phyloP scores from a whole-genome alignment of 768 basidiomycete species.

The Jaapia argillacea region DNA sequence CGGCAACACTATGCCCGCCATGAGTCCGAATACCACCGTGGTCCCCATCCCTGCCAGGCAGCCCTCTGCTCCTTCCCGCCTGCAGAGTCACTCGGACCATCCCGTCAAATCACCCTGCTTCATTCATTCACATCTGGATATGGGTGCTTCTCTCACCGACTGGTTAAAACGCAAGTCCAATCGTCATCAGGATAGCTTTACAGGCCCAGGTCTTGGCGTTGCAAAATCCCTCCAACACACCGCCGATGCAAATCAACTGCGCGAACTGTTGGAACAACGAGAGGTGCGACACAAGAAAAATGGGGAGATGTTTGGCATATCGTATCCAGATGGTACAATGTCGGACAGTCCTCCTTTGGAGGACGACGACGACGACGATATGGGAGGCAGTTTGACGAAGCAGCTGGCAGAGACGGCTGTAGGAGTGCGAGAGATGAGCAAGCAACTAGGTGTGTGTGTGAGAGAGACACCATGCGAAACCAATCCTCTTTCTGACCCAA shows the following conservation, averaged over 20 bases:
- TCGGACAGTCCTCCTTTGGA: conserved; percentile 18
- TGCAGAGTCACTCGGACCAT: conserved; percentile 12
- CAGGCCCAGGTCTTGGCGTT: conserved; percentile 32
- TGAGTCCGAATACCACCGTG: neutral
- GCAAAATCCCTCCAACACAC: conserved; percentile 34
- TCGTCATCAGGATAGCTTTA: conserved; percentile 22
- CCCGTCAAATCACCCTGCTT: conserved; percentile 74
- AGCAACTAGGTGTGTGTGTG: conserved; percentile 72
- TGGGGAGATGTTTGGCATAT: neutral
- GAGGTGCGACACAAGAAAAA: conserved; percentile 13
- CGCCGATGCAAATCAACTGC: conserved; percentile 7
- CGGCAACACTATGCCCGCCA: conserved; percentile 3
- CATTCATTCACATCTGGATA: conserved; percentile 87
- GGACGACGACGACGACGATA: conserved; percentile 55
- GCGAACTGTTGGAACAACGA: conserved; percentile 10
- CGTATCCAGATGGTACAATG: conserved; percentile 13
- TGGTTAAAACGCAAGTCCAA: conserved; percentile 44
- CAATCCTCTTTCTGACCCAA: neutral
- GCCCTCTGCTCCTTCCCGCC: conserved; percentile 8
- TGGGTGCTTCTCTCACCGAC: conserved; percentile 66
- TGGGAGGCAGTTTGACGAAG: conserved; percentile 71
- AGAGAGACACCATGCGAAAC: neutral
- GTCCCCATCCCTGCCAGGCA: neutral
- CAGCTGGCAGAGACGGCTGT: conserved; percentile 96
- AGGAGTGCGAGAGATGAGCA: conserved; percentile 97